Conservation (phyloP, 441 rosid species). For the Euphorbia celastroides region DNA sequence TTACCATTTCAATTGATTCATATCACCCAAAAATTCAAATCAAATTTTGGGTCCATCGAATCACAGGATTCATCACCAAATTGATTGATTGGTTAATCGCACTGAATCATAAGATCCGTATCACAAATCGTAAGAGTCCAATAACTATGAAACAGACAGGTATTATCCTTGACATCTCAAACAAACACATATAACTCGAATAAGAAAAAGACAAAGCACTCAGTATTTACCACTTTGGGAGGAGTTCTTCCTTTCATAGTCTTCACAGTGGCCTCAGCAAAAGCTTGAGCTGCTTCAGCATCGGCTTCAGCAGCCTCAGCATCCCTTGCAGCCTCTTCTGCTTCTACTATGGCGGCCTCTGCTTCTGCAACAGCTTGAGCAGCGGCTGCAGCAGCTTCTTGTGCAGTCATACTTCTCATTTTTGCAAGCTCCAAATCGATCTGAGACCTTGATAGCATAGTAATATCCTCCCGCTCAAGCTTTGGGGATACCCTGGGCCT, state of each 20-base stretch:
- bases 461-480: constrained; percentile 46
- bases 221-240: constrained; percentile 30
- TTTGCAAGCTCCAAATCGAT: constrained; percentile 65
- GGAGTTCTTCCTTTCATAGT: constrained; percentile 55
- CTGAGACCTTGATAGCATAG: constrained; percentile 48
- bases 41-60: too few relatives aligned
- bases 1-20: too few relatives aligned
- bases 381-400: constrained; percentile 86
- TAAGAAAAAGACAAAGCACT: not conserved
- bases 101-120: too few relatives aligned
- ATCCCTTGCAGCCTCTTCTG: constrained; percentile 90
- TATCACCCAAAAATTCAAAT: too few relatives aligned
- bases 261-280: constrained; percentile 78
- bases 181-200: not conserved
- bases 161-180: not conserved
- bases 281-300: constrained; percentile 87
- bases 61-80: too few relatives aligned
- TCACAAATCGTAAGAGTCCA: too few relatives aligned
- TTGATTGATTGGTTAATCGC: too few relatives aligned
- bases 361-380: constrained; percentile 92
- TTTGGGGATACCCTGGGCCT: constrained; percentile 42
- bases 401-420: constrained; percentile 72
- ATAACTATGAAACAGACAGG: not conserved
- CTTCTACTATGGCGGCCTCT: constrained; percentile 78
- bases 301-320: constrained; percentile 92